Percentiles rank a stretch among this genome's conserved stretches.
Conservation (phyloP, 2,329 filamentous ascomycete genomes). For the Fusarium newnesense region DNA sequence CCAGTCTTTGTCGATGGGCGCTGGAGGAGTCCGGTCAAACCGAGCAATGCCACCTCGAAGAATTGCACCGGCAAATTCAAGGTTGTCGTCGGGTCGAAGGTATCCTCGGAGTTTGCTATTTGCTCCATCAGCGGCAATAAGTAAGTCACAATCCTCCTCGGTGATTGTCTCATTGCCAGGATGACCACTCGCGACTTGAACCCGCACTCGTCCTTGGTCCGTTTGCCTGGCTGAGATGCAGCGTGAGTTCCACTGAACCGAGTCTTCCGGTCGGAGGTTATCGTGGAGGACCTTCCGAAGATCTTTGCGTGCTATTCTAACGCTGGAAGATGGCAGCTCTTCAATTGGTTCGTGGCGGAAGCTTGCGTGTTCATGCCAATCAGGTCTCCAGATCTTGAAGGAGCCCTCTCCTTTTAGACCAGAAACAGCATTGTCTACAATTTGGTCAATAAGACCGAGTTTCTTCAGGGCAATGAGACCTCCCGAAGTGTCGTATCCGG, state of each 20-base stretch:
- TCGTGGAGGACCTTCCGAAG: conserved; percentile 50
- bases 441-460: conserved; percentile 51
- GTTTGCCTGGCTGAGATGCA: conserved; percentile 42
- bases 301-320: conserved; percentile 52
- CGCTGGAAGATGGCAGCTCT: conserved; percentile 49
- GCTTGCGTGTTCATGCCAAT: conserved; percentile 50
- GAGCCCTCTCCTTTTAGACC: conserved; percentile 44
- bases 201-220: conserved; percentile 38
- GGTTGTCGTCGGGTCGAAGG: conserved; percentile 52
- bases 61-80: conserved; percentile 54
- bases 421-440: conserved; percentile 47
- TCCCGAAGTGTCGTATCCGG: conserved; percentile 48
- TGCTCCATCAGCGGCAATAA: conserved; percentile 58
- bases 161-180: background rate
- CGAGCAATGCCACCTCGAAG: conserved; percentile 51
- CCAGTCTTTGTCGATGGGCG: conserved; percentile 52
- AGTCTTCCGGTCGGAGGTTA: conserved; percentile 22
- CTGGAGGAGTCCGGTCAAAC: conserved; percentile 49
- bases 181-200: conserved; percentile 25
- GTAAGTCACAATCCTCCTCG: conserved; percentile 51
- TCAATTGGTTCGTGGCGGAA: conserved; percentile 45
- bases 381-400: conserved; percentile 55
- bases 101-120: conserved; percentile 53
- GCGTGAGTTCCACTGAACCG: conserved; percentile 42
- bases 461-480: conserved; percentile 53